A percentile compares a stretch with the other conserved stretches of the same genome.
Conservation (phyloP, 352 stramenopile species). For the Pythium brachiatum region DNA sequence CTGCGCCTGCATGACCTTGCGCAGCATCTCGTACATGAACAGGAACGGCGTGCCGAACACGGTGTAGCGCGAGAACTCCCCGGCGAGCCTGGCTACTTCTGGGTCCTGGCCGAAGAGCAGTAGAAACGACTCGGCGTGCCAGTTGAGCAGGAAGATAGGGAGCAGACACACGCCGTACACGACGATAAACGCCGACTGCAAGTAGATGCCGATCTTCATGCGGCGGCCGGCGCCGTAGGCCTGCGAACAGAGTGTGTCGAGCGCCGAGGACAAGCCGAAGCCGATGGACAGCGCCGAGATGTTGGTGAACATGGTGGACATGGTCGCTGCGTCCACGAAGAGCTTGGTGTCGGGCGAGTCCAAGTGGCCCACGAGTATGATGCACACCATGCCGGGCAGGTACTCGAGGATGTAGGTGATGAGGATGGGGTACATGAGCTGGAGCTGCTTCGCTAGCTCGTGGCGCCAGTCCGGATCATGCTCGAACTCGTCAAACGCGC, state of each 20-base stretch:
- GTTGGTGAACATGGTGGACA: conserved; percentile 78
- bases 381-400: conserved; percentile 52
- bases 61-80: conserved; percentile 54
- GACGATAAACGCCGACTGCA: conserved; percentile 61
- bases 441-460: conserved; percentile 44
- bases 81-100: conserved; percentile 47
- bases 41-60: conserved; percentile 75
- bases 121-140: conserved; percentile 55
- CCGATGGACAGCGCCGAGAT: conserved; percentile 66
- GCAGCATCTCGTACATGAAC: conserved; percentile 72
- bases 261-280: conserved; percentile 65
- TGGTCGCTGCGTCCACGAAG: conserved; percentile 55
- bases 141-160: conserved; percentile 59
- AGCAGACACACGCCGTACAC: conserved; percentile 43
- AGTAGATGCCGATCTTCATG: conserved; percentile 73
- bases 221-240: conserved; percentile 58
- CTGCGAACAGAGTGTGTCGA: conserved; percentile 82
- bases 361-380: conserved; percentile 59
- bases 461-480: conserved; percentile 38
- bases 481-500: conserved; percentile 38
- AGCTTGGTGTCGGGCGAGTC: conserved; percentile 56
- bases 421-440: conserved; percentile 45
- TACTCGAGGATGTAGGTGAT: conserved; percentile 56
- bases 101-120: conserved; percentile 49
- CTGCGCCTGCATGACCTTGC: conserved; percentile 71